These are phyloP conservation scores for Talaromyces sp. DNA, from an alignment of 2,329 filamentous ascomycete species.

Conservation along the genomic window DNA sequence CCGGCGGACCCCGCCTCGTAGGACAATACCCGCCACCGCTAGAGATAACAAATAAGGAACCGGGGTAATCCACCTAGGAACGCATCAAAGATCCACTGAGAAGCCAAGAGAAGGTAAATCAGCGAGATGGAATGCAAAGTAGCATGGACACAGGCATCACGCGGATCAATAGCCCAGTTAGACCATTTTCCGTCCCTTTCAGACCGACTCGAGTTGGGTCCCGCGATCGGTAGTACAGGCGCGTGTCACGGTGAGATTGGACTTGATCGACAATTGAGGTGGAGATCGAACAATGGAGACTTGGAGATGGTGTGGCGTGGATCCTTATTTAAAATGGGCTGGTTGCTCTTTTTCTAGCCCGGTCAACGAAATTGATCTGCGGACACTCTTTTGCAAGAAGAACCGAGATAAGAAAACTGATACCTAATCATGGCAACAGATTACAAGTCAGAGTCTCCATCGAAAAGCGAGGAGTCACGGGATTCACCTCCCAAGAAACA, in stretches of 20 bases:
- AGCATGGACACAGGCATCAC: slow-evolving; percentile 7
- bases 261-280: background rate
- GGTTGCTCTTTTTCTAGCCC: too few relatives aligned
- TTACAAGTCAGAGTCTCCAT: slow-evolving; percentile 6
- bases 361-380: too few relatives aligned
- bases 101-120: background rate
- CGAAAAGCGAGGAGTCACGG: slow-evolving; percentile 10
- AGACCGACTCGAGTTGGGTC: slow-evolving; percentile 11
- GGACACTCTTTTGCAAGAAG: too few relatives aligned
- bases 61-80: background rate
- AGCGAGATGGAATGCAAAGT: slow-evolving; percentile 9
- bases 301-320: background rate
- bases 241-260: slow-evolving; percentile 29
- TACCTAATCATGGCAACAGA: slow-evolving; percentile 15
- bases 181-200: slow-evolving; percentile 3
- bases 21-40: background rate
- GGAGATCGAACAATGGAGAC: background rate
- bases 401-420: background rate
- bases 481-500: slow-evolving; percentile 23
- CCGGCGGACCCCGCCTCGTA: background rate
- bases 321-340: too few relatives aligned
- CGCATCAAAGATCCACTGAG: background rate
- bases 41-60: slow-evolving; percentile 1
- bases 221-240: slow-evolving; percentile 19
- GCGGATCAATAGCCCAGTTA: slow-evolving; percentile 10